Percentiles rank a stretch among this genome's conserved stretches.
These are phyloP conservation scores for Boletus tylopilopsis DNA, from an alignment of 768 basidiomycete species.

Conservation along the genomic window DNA sequence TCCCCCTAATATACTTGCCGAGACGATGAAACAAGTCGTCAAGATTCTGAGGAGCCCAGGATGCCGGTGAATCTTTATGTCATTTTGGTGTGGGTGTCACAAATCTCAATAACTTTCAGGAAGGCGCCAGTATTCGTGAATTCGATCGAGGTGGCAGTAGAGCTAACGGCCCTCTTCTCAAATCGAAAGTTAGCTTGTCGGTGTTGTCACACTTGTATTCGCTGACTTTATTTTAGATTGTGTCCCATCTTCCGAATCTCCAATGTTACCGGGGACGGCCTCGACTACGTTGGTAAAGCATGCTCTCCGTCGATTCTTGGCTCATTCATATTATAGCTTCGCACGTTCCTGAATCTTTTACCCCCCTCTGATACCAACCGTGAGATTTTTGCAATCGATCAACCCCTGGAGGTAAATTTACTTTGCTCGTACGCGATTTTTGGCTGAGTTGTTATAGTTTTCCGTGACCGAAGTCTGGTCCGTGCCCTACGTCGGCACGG, in stretches of 20 bases:
- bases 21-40: constrained; percentile 87
- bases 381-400: constrained; percentile 75
- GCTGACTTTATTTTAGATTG: constrained; percentile 45
- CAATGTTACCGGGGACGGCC: constrained; percentile 92
- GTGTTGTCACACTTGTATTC: not conserved
- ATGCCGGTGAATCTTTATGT: constrained; percentile 57
- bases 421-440: not conserved
- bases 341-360: constrained; percentile 87
- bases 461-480: constrained; percentile 87
- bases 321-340: constrained; percentile 46
- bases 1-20: constrained; percentile 83
- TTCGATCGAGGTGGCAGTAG: constrained; percentile 75
- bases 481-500: constrained; percentile 81
- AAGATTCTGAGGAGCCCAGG: constrained; percentile 94
- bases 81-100: not conserved
- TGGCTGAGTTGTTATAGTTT: constrained; percentile 46
- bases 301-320: not conserved
- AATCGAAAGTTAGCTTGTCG: constrained; percentile 57
- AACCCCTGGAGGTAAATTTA: constrained; percentile 66
- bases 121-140: constrained; percentile 85
- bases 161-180: constrained; percentile 70
- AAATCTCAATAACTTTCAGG: constrained; percentile 34
- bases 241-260: constrained; percentile 92
- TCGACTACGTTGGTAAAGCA: constrained; percentile 57
- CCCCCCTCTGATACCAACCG: constrained; percentile 84